Evolutionary conservation across 2,329 filamentous ascomycete genomes (phyloP).

Genomic region (Hypoxylon sp.): DNA sequence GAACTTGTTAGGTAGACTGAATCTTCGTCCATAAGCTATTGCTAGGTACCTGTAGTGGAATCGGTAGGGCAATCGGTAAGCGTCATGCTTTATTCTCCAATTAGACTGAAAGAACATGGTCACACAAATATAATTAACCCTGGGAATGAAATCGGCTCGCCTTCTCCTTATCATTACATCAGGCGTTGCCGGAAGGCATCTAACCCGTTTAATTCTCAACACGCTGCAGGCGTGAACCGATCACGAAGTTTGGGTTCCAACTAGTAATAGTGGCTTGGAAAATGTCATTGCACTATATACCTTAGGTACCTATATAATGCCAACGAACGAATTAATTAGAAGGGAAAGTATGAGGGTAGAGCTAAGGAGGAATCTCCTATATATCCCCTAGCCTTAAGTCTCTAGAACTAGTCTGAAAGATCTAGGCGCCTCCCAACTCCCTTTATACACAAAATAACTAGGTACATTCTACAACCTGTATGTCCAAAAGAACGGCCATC

Average conservation of each 20-base stretch:
- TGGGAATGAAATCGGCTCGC: too few species aligned
- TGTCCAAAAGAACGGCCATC: background rate
- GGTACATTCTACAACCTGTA: background rate
- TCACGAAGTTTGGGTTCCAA: too few species aligned
- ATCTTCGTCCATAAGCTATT: background rate
- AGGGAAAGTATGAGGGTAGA: background rate
- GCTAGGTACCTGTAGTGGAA: background rate
- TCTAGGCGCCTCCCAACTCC: background rate
- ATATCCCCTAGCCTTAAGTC: background rate
- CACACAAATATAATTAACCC: too few species aligned
- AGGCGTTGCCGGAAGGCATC: too few species aligned
- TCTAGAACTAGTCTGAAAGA: background rate
- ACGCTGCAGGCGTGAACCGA: too few species aligned
- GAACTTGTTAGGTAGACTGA: background rate
- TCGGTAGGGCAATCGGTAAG: too few species aligned
- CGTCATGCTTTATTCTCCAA: too few species aligned
- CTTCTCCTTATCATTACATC: too few species aligned
- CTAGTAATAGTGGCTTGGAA: too few species aligned
- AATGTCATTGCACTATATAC: too few species aligned
- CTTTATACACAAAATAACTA: background rate
- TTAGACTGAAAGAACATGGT: too few species aligned
- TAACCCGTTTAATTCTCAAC: too few species aligned
- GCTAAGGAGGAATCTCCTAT: background rate
- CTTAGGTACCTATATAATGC: background rate
- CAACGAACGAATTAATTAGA: background rate